These are phyloP conservation scores for Pseudogymnoascus sp. DNA, from an alignment of 2,329 filamentous ascomycete species.

Conservation along the genomic window DNA sequence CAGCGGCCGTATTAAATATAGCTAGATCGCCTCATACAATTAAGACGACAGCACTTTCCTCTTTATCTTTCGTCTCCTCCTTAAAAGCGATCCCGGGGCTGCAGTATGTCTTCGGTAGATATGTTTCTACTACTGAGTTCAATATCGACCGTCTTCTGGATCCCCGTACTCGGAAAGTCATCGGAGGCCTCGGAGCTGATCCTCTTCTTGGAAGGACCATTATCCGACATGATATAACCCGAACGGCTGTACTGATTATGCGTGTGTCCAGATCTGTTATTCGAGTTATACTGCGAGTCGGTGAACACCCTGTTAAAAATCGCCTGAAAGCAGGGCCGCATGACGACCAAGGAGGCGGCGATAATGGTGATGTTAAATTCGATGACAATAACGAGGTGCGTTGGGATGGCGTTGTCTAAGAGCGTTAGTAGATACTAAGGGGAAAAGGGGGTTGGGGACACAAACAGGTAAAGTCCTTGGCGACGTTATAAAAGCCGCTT, in stretches of 20 bases:
- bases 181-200: background rate
- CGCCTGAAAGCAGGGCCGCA: slow-evolving; percentile 14
- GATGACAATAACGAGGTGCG: slow-evolving; percentile 11
- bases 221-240: slow-evolving; percentile 5
- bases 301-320: slow-evolving; percentile 1
- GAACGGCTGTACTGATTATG: slow-evolving; percentile 2
- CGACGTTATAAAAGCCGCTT: background rate
- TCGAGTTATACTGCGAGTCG: background rate
- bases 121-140: slow-evolving; percentile 7
- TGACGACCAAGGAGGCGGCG: slow-evolving; percentile 15
- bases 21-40: background rate
- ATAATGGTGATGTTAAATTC: slow-evolving; percentile 16
- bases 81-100: background rate
- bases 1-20: background rate
- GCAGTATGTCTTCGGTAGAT: slow-evolving; percentile 1
- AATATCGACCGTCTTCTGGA: slow-evolving; percentile 11
- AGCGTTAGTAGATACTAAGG: background rate
- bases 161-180: background rate
- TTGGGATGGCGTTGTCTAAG: slow-evolving; percentile 6
- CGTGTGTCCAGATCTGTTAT: background rate
- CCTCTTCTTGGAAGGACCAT: background rate
- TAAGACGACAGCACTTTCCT: background rate
- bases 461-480: slow-evolving; percentile 2
- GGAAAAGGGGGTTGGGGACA: background rate
- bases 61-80: background rate